Evolutionary conservation across 139 green algal species (phyloP), one percentile per base, ranked within the genome.

Genomic region (Diplosphaera chodatii): DNA sequence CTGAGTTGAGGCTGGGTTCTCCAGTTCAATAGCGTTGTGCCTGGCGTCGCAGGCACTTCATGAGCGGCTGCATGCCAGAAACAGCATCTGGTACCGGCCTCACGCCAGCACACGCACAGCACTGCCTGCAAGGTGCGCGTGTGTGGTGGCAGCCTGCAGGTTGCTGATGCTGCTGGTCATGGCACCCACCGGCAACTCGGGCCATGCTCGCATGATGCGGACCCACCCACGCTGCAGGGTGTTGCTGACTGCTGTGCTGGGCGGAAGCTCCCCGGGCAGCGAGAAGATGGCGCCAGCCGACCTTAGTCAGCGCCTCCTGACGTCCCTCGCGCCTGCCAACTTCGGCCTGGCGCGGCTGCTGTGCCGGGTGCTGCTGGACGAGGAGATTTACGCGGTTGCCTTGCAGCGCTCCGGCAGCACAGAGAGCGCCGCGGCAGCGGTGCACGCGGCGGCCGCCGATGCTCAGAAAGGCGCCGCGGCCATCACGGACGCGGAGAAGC

Each of bases 401-500:
- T 25, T 63, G 66, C 34, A 40, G 25, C 34, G 34, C 15, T 13
- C 8, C 34, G 4, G 66, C 34, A 16, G 34, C 23, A 22, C 34
- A 4, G 34, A 32, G 22, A 27, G 33, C 66, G 66, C 66, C 37
- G 48, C 55, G 13, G 22, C 40, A 40, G 41, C 48, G 13, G 48
- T 18, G 10, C 22, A 3, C 16, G 48, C 16, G 13, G 48, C 16
- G 16, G 48, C 48, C 10, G 48, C 48, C 10, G 37, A 72, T 4
- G 41, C 68, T 4, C 10, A 72, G 48, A 20, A 29, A 30, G 68
- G 68, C 22, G 28, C 4, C 4, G 25, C 29, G 0, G 34, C 25
- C 34, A 71, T 72, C 41, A 23, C 48, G 15, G 68, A 73, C 13
- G 55, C 21, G 30, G 68, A 73, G 30, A 73, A 73, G 41, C 18